phyloP scores from a whole-genome alignment of 2,329 filamentous ascomycete genomes.

The Hypoxylon sp. region DNA sequence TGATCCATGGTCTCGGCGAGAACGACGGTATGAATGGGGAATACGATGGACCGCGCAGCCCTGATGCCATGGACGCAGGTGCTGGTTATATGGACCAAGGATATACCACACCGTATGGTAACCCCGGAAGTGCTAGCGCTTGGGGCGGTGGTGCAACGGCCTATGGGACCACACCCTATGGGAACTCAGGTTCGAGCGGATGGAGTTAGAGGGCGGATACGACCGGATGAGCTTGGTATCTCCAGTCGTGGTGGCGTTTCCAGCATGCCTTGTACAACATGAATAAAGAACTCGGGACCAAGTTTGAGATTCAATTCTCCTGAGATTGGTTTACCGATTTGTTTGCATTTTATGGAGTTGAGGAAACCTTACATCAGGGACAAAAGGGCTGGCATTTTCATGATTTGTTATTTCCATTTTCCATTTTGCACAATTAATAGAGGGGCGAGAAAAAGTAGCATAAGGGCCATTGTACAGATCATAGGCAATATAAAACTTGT shows the following conservation, averaged over 20 bases:
- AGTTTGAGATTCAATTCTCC: slow-evolving; percentile 6
- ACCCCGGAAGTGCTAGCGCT: slow-evolving; percentile 69
- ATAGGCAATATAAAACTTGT: slow-evolving; percentile 23
- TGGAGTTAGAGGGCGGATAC: slow-evolving; percentile 57
- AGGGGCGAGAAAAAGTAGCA: neutral
- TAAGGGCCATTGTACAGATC: slow-evolving; percentile 4
- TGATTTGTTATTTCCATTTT: neutral
- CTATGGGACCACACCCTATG: slow-evolving; percentile 64
- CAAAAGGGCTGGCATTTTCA: slow-evolving; percentile 25
- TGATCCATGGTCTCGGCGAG: slow-evolving; percentile 75
- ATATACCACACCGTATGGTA: slow-evolving; percentile 78
- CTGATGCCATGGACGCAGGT: slow-evolving; percentile 72
- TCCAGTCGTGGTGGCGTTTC: slow-evolving; percentile 7
- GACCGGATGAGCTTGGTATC: neutral
- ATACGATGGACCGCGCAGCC: slow-evolving; percentile 76
- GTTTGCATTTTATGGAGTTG: slow-evolving; percentile 45
- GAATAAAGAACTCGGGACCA: slow-evolving; percentile 14
- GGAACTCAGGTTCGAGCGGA: slow-evolving; percentile 65
- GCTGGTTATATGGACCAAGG: slow-evolving; percentile 72
- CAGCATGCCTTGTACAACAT: slow-evolving; percentile 40
- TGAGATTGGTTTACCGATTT: slow-evolving; percentile 22
- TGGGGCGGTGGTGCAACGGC: slow-evolving; percentile 71
- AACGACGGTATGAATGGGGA: slow-evolving; percentile 70
- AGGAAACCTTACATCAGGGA: slow-evolving; percentile 27
- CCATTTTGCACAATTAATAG: neutral